Evolutionary conservation across 2,329 filamentous ascomycete species (phyloP), one percentile per base, ranked within the genome.

Genomic region (Colletotrichum acutatum): DNA sequence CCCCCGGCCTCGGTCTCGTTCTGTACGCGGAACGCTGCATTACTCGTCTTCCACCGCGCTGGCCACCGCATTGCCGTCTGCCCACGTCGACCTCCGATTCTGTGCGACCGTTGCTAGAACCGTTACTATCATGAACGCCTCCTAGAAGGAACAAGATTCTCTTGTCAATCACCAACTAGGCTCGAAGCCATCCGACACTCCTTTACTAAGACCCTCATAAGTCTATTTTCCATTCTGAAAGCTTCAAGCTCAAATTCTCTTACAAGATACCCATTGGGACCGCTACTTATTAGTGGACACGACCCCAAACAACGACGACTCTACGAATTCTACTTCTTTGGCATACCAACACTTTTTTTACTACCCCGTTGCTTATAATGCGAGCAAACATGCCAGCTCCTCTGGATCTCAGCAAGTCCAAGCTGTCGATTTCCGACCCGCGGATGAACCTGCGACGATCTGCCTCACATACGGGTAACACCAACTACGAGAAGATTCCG

Each of bases 371-470:
- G 56, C 66, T 32, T 73, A 69, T 74, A 61, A 70, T 70, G 68
- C 62, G 72, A 70, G 69, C 67, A 65, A 75, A 75, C 52, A 89
- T 90, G 86, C 80, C 84, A 68, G 82, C 86, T 59, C 82, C 83
- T 66, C 80, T 89, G 72, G 84, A 88, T 76, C 79, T 88, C 74
- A 82, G 83, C 69, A 75, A 72, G 53, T 75, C 84, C 76, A 89
- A 87, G 77, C 85, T 89, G 80, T 84, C 89, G 76, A 82, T 89
- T 66, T 83, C 85, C 22, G 85, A 88, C 46, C 88, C 90, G 64
- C 84, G 88, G 57, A 84, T 92, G 74, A 91, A 90, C 79, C 84
- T 92, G 76, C 86, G 90, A 59, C 84, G 89, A 75, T 86, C 88
- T 37, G 85, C 85, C n/a, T 89, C 89, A 4, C 92, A 90, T 49